phyloP scores from a whole-genome alignment of 2,329 filamentous ascomycete genomes.

The Sporothrix humicola region DNA sequence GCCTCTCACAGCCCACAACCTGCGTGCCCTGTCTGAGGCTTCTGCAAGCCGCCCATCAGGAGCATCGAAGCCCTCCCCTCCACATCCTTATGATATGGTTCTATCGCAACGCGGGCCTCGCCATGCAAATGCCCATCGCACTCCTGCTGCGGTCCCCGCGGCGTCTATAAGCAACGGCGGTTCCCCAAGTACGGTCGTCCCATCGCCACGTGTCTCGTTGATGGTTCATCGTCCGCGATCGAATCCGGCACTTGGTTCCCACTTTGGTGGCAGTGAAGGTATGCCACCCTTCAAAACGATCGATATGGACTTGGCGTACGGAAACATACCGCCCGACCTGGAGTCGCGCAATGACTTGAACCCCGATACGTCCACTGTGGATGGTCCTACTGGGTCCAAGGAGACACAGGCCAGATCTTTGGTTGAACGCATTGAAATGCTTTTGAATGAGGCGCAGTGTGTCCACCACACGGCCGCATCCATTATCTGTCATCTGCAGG shows the following conservation, averaged over 20 bases:
- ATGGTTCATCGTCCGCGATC: conserved; percentile 49
- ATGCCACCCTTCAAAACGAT: conserved; percentile 57
- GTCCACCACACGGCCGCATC: conserved; percentile 81
- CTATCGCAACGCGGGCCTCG: conserved; percentile 48
- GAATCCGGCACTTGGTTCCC: conserved; percentile 46
- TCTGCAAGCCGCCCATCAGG: conserved; percentile 56
- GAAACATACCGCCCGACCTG: conserved; percentile 76
- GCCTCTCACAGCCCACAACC: conserved; percentile 59
- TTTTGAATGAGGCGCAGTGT: conserved; percentile 88
- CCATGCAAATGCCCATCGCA: neutral
- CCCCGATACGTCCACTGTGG: neutral
- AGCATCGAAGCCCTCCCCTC: conserved; percentile 49
- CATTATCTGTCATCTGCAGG: conserved; percentile 77
- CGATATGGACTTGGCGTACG: conserved; percentile 93
- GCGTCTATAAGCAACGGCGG: neutral
- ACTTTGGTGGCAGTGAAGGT: conserved; percentile 35
- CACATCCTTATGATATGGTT: conserved; percentile 51
- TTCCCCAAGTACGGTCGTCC: neutral
- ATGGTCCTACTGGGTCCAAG: conserved; percentile 50
- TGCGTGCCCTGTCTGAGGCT: conserved; percentile 59
- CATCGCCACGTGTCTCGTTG: conserved; percentile 42
- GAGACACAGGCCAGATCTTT: conserved; percentile 57
- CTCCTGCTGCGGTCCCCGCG: neutral
- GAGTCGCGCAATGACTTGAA: conserved; percentile 55
- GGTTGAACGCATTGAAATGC: conserved; percentile 73